Conservation (phyloP, 2,329 filamentous ascomycete genomes). For the Onygenales sp. region DNA sequence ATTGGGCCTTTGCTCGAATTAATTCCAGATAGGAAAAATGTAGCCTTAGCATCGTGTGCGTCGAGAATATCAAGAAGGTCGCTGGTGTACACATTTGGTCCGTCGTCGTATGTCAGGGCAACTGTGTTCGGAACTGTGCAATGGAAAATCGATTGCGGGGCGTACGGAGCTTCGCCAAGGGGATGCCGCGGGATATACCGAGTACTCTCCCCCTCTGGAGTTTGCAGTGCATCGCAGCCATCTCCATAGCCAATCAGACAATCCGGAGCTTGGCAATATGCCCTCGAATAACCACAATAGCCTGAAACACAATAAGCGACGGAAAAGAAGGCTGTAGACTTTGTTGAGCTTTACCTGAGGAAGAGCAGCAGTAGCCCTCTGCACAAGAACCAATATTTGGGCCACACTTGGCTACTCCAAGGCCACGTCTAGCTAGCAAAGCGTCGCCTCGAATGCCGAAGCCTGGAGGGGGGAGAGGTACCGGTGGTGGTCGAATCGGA, state of each 20-base stretch:
- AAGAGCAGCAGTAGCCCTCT: conserved; percentile 29
- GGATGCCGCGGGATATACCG: conserved; percentile 24
- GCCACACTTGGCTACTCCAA: conserved; percentile 21
- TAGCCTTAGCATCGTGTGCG: conserved; percentile 52
- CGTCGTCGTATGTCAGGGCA: conserved; percentile 60
- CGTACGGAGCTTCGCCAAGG: conserved; percentile 28
- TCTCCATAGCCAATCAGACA: conserved; percentile 30
- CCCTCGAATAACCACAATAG: conserved; percentile 27
- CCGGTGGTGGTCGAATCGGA: conserved; percentile 5
- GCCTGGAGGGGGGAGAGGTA: conserved; percentile 5
- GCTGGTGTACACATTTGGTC: conserved; percentile 52
- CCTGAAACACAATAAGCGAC: conserved; percentile 18
- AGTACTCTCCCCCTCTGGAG: conserved; percentile 27
- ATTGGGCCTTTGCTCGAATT: conserved; percentile 38
- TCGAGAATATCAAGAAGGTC: conserved; percentile 54
- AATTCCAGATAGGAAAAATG: conserved; percentile 54
- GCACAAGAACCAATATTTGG: conserved; percentile 24
- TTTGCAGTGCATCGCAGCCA: conserved; percentile 27
- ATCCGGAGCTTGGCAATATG: conserved; percentile 32
- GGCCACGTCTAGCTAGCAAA: conserved; percentile 1
- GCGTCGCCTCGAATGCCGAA: conserved; percentile 2
- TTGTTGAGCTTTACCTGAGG: conserved; percentile 20
- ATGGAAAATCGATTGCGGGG: conserved; percentile 24
- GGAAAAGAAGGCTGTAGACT: neutral
- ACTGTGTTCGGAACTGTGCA: conserved; percentile 47